These are phyloP conservation scores for Russula virescens DNA, from an alignment of 768 basidiomycete genomes.

Conservation along the genomic window DNA sequence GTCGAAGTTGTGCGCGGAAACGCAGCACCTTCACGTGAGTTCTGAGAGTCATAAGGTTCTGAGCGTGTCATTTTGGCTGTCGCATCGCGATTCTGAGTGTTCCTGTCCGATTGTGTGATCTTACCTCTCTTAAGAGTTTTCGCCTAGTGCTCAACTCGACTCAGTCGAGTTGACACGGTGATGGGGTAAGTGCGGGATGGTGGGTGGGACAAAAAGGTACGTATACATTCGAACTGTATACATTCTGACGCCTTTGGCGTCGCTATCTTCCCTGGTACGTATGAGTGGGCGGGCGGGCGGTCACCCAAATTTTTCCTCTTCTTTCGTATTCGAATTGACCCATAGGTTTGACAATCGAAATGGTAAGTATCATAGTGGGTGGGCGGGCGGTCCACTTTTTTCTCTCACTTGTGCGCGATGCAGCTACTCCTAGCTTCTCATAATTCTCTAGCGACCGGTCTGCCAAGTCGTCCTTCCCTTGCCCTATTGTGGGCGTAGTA, in stretches of 20 bases:
- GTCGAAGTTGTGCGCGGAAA: slow-evolving; percentile 15
- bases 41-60: not conserved
- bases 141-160: not conserved
- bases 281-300: slow-evolving; percentile 19
- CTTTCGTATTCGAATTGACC: not conserved
- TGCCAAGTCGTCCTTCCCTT: too few relatives aligned
- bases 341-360: not conserved
- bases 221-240: not conserved
- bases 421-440: too few relatives aligned
- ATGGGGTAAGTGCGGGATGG: slow-evolving; percentile 21
- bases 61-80: not conserved
- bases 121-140: not conserved
- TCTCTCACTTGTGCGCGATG: too few relatives aligned
- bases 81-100: not conserved
- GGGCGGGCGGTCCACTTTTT: slow-evolving; percentile 7
- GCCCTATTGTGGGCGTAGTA: too few relatives aligned
- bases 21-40: slow-evolving; percentile 14
- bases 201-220: slow-evolving; percentile 6
- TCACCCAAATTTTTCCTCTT: not conserved
- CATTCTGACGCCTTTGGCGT: not conserved
- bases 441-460: too few relatives aligned
- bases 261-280: slow-evolving; percentile 2
- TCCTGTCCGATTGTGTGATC: not conserved
- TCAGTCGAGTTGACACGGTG: not conserved
- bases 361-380: slow-evolving; percentile 19